A percentile compares a stretch with the other conserved stretches of the same genome.
Conservation (phyloP, 345 rosid species). For the Melastoma malabathricum region DNA sequence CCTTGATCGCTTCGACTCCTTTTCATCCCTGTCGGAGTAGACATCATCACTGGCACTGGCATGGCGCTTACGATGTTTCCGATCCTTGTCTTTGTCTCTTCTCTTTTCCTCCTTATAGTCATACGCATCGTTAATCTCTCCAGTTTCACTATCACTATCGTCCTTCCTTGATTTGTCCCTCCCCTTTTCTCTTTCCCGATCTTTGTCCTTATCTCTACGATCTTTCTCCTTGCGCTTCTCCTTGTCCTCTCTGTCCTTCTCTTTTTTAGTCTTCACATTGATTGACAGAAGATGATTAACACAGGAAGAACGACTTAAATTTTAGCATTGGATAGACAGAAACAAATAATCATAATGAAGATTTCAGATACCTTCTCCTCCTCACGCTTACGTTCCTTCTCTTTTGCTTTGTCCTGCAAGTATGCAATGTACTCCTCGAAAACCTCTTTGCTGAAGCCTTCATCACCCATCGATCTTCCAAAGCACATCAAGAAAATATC, state of each 20-base stretch:
- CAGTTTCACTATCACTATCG: conserved; percentile 73
- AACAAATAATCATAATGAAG: background rate
- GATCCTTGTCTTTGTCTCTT: conserved; percentile 67
- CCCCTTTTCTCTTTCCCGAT: conserved; percentile 70
- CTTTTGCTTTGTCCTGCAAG: conserved; percentile 78
- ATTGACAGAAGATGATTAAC: conserved; percentile 1
- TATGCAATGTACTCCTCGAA: conserved; percentile 68
- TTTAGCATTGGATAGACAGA: too few species aligned
- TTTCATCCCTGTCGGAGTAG: conserved; percentile 80
- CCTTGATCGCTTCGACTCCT: conserved; percentile 63
- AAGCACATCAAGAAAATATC: conserved; percentile 1
- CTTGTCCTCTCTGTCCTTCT: conserved; percentile 48
- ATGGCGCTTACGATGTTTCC: conserved; percentile 73
- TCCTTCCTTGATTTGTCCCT: conserved; percentile 64
- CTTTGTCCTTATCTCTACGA: conserved; percentile 60
- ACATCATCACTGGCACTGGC: conserved; percentile 56
- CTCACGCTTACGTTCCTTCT: conserved; percentile 88
- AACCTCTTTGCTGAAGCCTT: conserved; percentile 42
- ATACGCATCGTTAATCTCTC: conserved; percentile 44
- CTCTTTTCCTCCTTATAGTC: conserved; percentile 65
- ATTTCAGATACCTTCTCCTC: conserved; percentile 68
- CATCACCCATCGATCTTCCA: conserved; percentile 67
- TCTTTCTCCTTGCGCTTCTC: conserved; percentile 56
- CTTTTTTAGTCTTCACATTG: conserved; percentile 55
- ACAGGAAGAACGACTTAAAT: too few species aligned